Base-by-base conservation (phyloP, 2,329 filamentous ascomycete genomes). In the Colletotrichum tofieldiae region DNA sequence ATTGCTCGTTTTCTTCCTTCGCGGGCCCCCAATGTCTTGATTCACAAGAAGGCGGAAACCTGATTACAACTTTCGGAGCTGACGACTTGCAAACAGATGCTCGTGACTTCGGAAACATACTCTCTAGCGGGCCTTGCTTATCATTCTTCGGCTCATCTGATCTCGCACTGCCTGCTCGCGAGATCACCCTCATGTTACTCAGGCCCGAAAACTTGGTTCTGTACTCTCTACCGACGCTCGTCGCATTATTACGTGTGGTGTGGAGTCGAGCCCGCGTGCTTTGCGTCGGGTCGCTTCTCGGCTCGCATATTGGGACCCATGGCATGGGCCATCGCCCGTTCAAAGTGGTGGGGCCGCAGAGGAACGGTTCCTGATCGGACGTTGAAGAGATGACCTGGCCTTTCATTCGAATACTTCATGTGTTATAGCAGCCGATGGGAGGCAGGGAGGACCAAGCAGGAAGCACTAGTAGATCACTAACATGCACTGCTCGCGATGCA, bases 231-330 rank as follows among this genome's bases (percentile, higher is more conserved):
- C 41, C 37, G 35, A 54, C 18, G 2, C 26, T 32, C 55, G 61
- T 60, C 55, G 55, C 26, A 16, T 45, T 56, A 32, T 64, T 64
- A 71, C 68, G 68, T 71, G 68, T 16, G 58, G 2, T 39, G 68
- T 67, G 68, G 68, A 63, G 20, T 37, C 41, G 11, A 26, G 26
- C 35, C 5, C 35, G 26, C 54, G 49, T 18, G 51, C 55, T 61
- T 58, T 49, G 58, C 68, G 56, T 71, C 68, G 68, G 68, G 41
- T 71, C 68, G 68, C 68, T 20, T 71, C 32, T 68, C 68, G 68
- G 68, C 41, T 71, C 68, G 68, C 68, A 67, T 71, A 41, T 71
- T 64, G 68, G 68, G 62, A 67, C 41, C 58, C 35, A 60, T 45
- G 56, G 39, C 39, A n/a, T 37, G 41, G 26, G 12, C 12, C 52